Percentiles rank a stretch among this genome's conserved stretches.
Conservation (phyloP, 805 yeast genomes). For the Candida schatavii region DNA sequence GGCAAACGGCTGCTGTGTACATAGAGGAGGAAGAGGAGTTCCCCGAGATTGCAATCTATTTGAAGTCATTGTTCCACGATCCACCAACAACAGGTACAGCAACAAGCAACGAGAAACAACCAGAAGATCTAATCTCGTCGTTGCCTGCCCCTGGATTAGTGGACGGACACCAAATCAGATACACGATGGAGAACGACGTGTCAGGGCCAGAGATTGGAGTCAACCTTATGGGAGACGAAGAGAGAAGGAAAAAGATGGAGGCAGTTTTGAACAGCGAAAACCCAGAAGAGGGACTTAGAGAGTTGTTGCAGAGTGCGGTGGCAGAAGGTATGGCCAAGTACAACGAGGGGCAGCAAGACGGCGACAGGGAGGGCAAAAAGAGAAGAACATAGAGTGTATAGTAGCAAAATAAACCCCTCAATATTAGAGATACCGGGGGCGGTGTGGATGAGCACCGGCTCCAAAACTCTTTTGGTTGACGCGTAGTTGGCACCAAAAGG, state of each 20-base stretch:
- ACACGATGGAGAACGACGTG: constrained; percentile 48
- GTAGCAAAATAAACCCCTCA: neutral
- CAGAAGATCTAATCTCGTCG: constrained; percentile 17
- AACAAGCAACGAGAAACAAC: constrained; percentile 11
- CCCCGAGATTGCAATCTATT: constrained; percentile 70
- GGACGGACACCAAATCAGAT: constrained; percentile 54
- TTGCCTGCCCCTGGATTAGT: constrained; percentile 37
- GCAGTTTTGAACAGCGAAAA: constrained; percentile 74
- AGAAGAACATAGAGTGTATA: constrained; percentile 28
- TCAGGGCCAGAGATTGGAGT: constrained; percentile 37
- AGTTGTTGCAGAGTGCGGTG: constrained; percentile 64
- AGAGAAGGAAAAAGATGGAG: constrained; percentile 62
- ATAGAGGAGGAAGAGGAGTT: constrained; percentile 83
- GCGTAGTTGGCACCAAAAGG: no score
- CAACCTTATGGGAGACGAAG: constrained; percentile 33
- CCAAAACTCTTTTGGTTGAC: no score
- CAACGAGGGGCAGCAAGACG: constrained; percentile 13
- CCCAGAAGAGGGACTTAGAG: constrained; percentile 74
- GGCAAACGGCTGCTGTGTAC: constrained; percentile 68
- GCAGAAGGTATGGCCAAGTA: constrained; percentile 48
- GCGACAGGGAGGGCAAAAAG: constrained; percentile 19
- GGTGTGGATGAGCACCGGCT: no score
- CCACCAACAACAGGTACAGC: constrained; percentile 11
- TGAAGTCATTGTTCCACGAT: constrained; percentile 43
- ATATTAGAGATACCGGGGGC: no score